Conservation (phyloP, 495 filamentous ascomycete genomes). For the Podospora comata region DNA sequence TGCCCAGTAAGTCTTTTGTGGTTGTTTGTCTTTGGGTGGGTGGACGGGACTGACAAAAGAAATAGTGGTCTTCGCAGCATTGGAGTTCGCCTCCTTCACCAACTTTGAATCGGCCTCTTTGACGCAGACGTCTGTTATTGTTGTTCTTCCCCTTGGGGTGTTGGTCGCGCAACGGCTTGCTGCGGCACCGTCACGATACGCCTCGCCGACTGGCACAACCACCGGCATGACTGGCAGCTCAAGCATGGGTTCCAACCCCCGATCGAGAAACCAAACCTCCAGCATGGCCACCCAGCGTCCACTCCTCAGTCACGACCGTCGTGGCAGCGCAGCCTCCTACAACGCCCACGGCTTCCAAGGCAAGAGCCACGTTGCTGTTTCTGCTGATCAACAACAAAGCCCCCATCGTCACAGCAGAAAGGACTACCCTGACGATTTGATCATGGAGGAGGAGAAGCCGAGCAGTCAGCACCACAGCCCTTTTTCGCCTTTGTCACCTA, state of each 20-base stretch:
- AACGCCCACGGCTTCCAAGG: not conserved
- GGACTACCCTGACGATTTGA: not conserved
- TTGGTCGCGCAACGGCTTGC: constrained; percentile 64
- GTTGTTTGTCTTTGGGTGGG: not conserved
- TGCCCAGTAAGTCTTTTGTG: constrained; percentile 62
- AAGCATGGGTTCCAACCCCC: not conserved
- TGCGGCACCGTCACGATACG: constrained; percentile 3
- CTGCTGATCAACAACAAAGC: not conserved
- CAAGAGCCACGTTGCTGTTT: not conserved
- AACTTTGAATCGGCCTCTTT: constrained; percentile 58
- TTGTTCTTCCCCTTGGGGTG: constrained; percentile 76
- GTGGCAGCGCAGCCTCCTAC: not conserved
- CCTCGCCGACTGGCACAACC: not conserved
- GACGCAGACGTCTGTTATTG: constrained; percentile 61
- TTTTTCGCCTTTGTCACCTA: not conserved
- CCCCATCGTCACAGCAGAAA: not conserved
- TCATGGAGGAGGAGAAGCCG: not conserved
- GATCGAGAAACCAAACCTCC: not conserved
- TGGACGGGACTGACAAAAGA: constrained; percentile 7
- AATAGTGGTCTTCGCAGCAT: constrained; percentile 65
- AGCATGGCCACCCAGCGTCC: not conserved
- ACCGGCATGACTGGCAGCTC: not conserved
- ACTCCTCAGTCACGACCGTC: not conserved
- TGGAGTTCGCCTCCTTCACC: constrained; percentile 51
- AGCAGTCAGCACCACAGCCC: not conserved